These are phyloP conservation scores for Tephrocybe sp. DNA, from an alignment of 768 basidiomycete genomes.

Conservation along the genomic window DNA sequence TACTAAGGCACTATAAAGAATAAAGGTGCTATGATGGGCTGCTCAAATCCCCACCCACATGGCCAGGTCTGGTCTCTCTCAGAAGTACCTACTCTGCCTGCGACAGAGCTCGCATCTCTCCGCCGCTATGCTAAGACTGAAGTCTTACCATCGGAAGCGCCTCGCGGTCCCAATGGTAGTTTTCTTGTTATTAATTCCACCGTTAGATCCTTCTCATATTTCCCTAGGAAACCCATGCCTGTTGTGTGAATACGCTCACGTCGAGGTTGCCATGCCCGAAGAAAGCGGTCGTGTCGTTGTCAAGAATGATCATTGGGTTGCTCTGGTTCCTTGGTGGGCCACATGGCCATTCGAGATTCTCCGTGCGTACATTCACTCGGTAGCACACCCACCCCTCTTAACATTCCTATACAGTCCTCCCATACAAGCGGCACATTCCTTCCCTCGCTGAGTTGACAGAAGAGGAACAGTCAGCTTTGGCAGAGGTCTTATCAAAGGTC, in stretches of 20 bases:
- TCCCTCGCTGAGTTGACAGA: conserved; percentile 59
- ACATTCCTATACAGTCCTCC: conserved; percentile 50
- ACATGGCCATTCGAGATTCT: conserved; percentile 90
- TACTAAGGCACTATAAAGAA: conserved; percentile 50
- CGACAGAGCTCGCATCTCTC: conserved; percentile 62
- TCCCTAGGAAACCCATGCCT: conserved; percentile 57
- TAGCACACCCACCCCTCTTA: background rate
- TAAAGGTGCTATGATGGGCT: conserved; percentile 94
- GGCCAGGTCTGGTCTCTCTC: conserved; percentile 87
- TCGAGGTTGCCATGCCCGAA: conserved; percentile 48
- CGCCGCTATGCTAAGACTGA: conserved; percentile 41
- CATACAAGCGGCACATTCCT: conserved; percentile 75
- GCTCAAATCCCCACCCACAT: conserved; percentile 92
- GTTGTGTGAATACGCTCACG: conserved; percentile 75
- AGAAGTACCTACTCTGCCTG: conserved; percentile 64
- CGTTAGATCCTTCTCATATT: background rate
- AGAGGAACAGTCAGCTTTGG: conserved; percentile 63
- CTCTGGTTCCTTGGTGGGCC: conserved; percentile 93
- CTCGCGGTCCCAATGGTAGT: conserved; percentile 49
- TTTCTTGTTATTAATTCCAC: background rate
- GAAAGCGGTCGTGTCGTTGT: conserved; percentile 62
- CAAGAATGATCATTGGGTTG: conserved; percentile 75
- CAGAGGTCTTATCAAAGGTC: conserved; percentile 61
- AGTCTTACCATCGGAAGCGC: conserved; percentile 41
- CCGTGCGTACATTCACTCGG: conserved; percentile 48